Evolutionary conservation across 495 filamentous ascomycete genomes (phyloP).

Genomic region (Recurvomyces mirabilis): DNA sequence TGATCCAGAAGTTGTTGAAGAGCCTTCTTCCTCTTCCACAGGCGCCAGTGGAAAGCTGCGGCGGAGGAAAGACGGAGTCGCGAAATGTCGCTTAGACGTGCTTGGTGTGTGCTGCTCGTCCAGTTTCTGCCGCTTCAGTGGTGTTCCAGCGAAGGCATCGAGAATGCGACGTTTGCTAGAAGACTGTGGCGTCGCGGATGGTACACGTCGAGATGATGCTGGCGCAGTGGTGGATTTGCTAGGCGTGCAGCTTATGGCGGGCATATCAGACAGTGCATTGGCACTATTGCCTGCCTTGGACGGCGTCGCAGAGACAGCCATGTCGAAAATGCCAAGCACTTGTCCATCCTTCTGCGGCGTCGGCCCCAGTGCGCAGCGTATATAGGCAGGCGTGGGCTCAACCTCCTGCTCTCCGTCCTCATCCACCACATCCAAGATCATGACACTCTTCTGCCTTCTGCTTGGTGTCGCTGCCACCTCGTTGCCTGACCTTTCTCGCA

Average conservation of each 20-base stretch:
- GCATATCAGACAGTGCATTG: background rate
- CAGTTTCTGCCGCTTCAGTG: conserved; percentile 28
- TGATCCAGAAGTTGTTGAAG: conserved; percentile 8
- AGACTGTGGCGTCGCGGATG: conserved; percentile 53
- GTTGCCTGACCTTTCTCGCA: conserved; percentile 1
- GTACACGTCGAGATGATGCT: conserved; percentile 18
- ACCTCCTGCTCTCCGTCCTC: conserved; percentile 8
- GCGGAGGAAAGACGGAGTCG: conserved; percentile 69
- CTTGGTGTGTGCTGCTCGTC: conserved; percentile 34
- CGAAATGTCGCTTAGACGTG: conserved; percentile 41
- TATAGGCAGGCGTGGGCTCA: conserved; percentile 16
- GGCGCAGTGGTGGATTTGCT: conserved; percentile 21
- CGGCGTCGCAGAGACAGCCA: conserved; percentile 42
- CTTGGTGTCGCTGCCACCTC: background rate
- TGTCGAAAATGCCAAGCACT: conserved; percentile 83
- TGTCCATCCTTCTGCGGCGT: conserved; percentile 86
- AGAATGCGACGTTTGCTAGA: conserved; percentile 49
- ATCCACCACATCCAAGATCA: conserved; percentile 1
- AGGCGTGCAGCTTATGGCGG: conserved; percentile 13
- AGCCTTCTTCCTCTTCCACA: conserved; percentile 34
- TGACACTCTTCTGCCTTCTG: background rate
- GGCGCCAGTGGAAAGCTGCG: conserved; percentile 39
- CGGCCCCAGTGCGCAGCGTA: conserved; percentile 47
- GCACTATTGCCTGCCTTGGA: conserved; percentile 14
- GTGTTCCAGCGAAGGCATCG: conserved; percentile 53